Evolutionary conservation across 352 stramenopile genomes (phyloP).

Genomic region (Pythium phragmiticola): DNA sequence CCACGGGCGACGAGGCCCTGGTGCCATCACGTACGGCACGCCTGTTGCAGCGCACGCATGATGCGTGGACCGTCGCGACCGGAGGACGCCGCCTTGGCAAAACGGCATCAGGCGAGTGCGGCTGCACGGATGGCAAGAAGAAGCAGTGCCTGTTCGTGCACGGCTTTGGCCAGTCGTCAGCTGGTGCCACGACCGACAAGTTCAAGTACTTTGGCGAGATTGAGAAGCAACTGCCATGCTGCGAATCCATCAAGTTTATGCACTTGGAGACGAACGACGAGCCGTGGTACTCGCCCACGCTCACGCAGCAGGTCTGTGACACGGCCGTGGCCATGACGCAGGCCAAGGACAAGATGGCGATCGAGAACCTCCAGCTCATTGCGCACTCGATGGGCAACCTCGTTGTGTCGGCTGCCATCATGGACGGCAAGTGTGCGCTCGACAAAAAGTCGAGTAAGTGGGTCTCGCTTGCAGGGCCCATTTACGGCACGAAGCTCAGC

Average conservation of each 20-base stretch:
- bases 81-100: conserved; percentile 12
- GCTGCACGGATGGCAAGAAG: conserved; percentile 17
- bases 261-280: conserved; percentile 34
- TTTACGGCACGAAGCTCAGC: conserved; percentile 24
- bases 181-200: conserved; percentile 6
- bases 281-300: conserved; percentile 28
- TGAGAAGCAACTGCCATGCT: conserved; percentile 32
- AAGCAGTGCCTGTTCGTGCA: conserved; percentile 37
- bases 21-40: not conserved
- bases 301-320: conserved; percentile 34
- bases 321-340: conserved; percentile 27
- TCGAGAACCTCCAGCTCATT: conserved; percentile 35
- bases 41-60: conserved; percentile 13
- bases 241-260: conserved; percentile 35
- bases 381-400: conserved; percentile 47
- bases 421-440: conserved; percentile 27
- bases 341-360: conserved; percentile 7
- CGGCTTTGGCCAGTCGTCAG: conserved; percentile 19
- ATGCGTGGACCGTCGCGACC: conserved; percentile 8
- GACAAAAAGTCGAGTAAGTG: conserved; percentile 19
- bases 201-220: conserved; percentile 37
- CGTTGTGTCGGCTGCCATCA: conserved; percentile 27
- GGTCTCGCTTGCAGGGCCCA: conserved; percentile 26
- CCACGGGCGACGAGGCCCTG: conserved; percentile 11
- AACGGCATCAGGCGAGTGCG: conserved; percentile 9